Evolutionary conservation across 2,329 filamentous ascomycete genomes (phyloP).

Genomic region (Epichloe coenophiala): DNA sequence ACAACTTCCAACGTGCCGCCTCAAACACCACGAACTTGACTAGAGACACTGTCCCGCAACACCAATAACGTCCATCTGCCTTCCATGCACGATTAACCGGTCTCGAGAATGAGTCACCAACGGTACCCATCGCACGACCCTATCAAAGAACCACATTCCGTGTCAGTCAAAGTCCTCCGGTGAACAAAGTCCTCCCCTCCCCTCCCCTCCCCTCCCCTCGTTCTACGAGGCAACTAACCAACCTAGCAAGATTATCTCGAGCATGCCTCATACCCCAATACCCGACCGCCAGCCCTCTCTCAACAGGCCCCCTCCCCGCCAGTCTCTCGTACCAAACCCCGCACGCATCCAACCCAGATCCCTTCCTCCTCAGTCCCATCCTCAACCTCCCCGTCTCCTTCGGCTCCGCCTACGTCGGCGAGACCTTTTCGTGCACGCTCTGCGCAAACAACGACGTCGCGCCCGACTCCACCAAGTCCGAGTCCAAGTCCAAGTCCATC

Average conservation of each 20-base stretch:
- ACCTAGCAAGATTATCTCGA: constrained; percentile 54
- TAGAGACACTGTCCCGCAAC: neutral
- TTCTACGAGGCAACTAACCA: neutral
- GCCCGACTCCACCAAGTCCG: constrained; percentile 20
- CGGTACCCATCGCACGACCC: constrained; percentile 42
- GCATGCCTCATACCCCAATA: constrained; percentile 64
- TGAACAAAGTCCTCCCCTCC: constrained; percentile 17
- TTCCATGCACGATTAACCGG: neutral
- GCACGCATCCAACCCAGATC: constrained; percentile 33
- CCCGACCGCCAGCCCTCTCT: constrained; percentile 37
- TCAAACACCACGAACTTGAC: neutral
- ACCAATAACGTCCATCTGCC: too few species aligned
- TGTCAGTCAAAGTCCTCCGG: constrained; percentile 66
- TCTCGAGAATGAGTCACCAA: constrained; percentile 39
- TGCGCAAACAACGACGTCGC: constrained; percentile 78
- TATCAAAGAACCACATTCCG: constrained; percentile 62
- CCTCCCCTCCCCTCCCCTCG: neutral
- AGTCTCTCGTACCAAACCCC: constrained; percentile 55
- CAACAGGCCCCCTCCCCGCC: constrained; percentile 40
- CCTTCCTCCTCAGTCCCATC: constrained; percentile 47
- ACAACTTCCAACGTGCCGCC: neutral
- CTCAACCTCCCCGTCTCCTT: constrained; percentile 84
- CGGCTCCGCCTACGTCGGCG: constrained; percentile 87
- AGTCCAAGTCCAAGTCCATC: constrained; percentile 41
- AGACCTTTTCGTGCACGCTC: constrained; percentile 86